Percentiles rank a stretch among this genome's conserved stretches.
Evolutionary conservation across 1,284 basidiomycete genomes (phyloP).

Genomic region (Ganoderma lucidum): DNA sequence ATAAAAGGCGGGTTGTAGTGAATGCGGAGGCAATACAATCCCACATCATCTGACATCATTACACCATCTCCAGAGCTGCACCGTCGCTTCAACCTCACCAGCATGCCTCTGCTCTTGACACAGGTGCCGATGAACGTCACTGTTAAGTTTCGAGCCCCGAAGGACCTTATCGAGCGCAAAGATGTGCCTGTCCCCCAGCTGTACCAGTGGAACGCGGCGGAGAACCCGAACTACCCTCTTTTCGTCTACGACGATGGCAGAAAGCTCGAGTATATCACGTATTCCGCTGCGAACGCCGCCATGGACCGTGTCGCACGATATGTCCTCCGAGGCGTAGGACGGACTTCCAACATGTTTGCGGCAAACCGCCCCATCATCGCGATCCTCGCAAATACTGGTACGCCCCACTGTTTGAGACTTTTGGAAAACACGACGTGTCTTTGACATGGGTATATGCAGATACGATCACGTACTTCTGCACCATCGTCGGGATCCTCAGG

Average conservation of each 20-base stretch:
- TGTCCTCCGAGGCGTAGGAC: slow-evolving; percentile 11
- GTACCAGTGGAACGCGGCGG: slow-evolving; percentile 24
- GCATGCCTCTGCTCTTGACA: not conserved
- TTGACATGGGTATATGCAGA: slow-evolving; percentile 33
- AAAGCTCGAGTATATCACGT: slow-evolving; percentile 24
- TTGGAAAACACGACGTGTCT: not conserved
- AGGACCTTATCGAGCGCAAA: slow-evolving; percentile 9
- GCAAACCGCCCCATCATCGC: slow-evolving; percentile 28
- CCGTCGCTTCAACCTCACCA: not conserved
- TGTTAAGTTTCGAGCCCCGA: slow-evolving; percentile 18
- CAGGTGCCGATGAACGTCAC: not conserved
- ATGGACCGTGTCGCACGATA: slow-evolving; percentile 32
- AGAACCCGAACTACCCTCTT: slow-evolving; percentile 29
- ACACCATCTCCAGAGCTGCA: not conserved
- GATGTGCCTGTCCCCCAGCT: slow-evolving; percentile 19
- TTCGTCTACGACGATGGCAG: slow-evolving; percentile 27
- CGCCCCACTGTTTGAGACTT: not conserved
- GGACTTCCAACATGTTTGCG: not conserved
- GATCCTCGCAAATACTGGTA: slow-evolving; percentile 25
- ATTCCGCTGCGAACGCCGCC: slow-evolving; percentile 18
- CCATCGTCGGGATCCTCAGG: slow-evolving; percentile 40
- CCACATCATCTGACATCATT: not conserved
- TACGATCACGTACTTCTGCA: slow-evolving; percentile 43
- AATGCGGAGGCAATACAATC: not conserved
- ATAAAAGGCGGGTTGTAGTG: not conserved